A percentile compares a stretch with the other conserved stretches of the same genome.
These are phyloP conservation scores for Geosmithia morbida DNA, from an alignment of 2,329 filamentous ascomycete genomes.

Conservation along the genomic window DNA sequence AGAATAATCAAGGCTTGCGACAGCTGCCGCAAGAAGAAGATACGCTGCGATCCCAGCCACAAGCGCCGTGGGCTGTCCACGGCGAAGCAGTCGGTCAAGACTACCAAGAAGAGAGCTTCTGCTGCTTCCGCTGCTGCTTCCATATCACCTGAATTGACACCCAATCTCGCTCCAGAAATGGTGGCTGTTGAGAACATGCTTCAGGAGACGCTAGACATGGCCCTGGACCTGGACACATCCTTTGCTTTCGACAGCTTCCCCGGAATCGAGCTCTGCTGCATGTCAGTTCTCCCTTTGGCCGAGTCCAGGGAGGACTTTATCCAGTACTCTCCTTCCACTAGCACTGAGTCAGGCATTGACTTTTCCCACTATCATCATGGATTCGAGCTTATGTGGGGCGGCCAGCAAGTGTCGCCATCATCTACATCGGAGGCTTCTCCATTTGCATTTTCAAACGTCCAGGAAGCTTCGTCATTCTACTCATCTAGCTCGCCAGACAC, in stretches of 20 bases:
- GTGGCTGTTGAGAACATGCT: background rate
- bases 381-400: slow-evolving; percentile 17
- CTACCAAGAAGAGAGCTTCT: slow-evolving; percentile 22
- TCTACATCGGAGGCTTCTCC: background rate
- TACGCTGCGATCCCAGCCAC: slow-evolving; percentile 46
- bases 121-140: slow-evolving; percentile 10
- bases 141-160: background rate
- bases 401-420: background rate
- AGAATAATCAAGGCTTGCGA: slow-evolving; percentile 55
- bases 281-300: background rate
- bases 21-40: slow-evolving; percentile 47
- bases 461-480: slow-evolving; percentile 9
- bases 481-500: slow-evolving; percentile 9
- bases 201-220: background rate
- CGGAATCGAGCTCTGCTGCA: background rate
- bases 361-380: slow-evolving; percentile 28
- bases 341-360: slow-evolving; percentile 23
- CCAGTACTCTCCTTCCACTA: slow-evolving; percentile 21
- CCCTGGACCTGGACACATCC: background rate
- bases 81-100: slow-evolving; percentile 11
- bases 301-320: slow-evolving; percentile 32
- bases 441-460: background rate
- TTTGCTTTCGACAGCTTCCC: background rate
- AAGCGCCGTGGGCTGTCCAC: slow-evolving; percentile 26
- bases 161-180: background rate